Evolutionary conservation across 805 yeast genomes (phyloP).

Genomic region (Pachysolen tannophilus): DNA sequence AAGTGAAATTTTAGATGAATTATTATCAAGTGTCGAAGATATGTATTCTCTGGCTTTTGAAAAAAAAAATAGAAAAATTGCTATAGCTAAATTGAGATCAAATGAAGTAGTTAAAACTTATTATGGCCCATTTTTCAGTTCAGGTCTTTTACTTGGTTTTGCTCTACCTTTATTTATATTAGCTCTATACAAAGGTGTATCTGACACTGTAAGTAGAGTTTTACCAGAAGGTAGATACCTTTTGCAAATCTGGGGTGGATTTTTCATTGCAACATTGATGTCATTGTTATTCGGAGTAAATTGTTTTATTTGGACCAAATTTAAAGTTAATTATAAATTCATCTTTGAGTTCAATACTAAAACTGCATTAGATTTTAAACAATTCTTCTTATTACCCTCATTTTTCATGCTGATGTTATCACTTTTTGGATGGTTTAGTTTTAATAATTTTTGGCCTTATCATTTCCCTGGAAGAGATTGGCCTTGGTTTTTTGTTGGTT

Average conservation of each 20-base stretch:
- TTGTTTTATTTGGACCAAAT: conserved; percentile 64
- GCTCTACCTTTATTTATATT: conserved; percentile 60
- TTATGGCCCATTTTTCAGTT: conserved; percentile 40
- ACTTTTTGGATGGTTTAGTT: conserved; percentile 69
- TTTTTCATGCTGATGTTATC: conserved; percentile 47
- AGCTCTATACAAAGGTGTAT: conserved; percentile 39
- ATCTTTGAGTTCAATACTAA: conserved; percentile 81
- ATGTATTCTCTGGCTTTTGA: conserved; percentile 61
- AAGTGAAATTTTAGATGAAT: conserved; percentile 58
- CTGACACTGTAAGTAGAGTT: conserved; percentile 25
- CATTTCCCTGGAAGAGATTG: conserved; percentile 58
- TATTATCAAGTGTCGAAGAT: conserved; percentile 58
- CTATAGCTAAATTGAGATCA: conserved; percentile 62
- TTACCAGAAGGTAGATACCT: conserved; percentile 52
- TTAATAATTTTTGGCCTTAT: conserved; percentile 57
- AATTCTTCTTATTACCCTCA: conserved; percentile 60
- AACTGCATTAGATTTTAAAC: conserved; percentile 55
- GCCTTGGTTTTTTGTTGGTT: conserved; percentile 72
- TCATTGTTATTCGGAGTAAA: conserved; percentile 58
- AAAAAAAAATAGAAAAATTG: conserved; percentile 59
- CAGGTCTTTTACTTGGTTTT: conserved; percentile 67
- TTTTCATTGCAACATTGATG: conserved; percentile 56
- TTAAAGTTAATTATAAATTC: conserved; percentile 81
- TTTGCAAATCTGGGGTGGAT: conserved; percentile 92
- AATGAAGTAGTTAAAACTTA: conserved; percentile 30